These are phyloP conservation scores for Medicago arabica DNA, from an alignment of 306 rosid species.

Conservation along the genomic window DNA sequence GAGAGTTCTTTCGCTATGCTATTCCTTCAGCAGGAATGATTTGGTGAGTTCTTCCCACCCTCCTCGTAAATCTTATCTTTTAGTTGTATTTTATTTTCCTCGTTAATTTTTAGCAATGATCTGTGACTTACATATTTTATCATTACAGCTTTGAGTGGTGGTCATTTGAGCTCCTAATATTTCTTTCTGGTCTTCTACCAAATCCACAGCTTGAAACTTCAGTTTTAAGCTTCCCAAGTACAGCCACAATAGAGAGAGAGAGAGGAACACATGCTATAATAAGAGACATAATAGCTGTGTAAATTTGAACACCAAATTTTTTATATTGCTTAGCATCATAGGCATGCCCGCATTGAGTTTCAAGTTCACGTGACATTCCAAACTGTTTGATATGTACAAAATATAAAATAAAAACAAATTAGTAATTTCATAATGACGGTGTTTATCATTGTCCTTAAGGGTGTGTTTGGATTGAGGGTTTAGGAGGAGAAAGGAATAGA, in stretches of 20 bases:
- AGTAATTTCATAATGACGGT: not conserved
- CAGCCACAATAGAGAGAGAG: too few species aligned
- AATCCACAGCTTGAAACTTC: conserved; percentile 88
- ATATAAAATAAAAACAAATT: not conserved
- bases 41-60: conserved; percentile 56
- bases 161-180: conserved; percentile 69
- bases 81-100: not conserved
- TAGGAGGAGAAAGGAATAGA: too few species aligned
- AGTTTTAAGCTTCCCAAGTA: conserved; percentile 39
- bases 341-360: conserved; percentile 71
- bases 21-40: conserved; percentile 82
- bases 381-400: conserved; percentile 48
- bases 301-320: conserved; percentile 59
- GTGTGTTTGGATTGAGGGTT: too few species aligned
- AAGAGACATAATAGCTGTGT: conserved; percentile 51
- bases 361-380: conserved; percentile 72
- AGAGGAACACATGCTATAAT: too few species aligned
- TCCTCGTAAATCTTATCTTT: not conserved
- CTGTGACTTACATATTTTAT: conserved; percentile 29
- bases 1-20: conserved; percentile 63
- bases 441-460: too few species aligned
- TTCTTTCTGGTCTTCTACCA: conserved; percentile 79
- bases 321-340: conserved; percentile 68
- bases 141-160: conserved; percentile 79
- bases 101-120: not conserved